phyloP scores from a whole-genome alignment of 2,329 filamentous ascomycete species.

The Stagonosporopsis rhizophila region DNA sequence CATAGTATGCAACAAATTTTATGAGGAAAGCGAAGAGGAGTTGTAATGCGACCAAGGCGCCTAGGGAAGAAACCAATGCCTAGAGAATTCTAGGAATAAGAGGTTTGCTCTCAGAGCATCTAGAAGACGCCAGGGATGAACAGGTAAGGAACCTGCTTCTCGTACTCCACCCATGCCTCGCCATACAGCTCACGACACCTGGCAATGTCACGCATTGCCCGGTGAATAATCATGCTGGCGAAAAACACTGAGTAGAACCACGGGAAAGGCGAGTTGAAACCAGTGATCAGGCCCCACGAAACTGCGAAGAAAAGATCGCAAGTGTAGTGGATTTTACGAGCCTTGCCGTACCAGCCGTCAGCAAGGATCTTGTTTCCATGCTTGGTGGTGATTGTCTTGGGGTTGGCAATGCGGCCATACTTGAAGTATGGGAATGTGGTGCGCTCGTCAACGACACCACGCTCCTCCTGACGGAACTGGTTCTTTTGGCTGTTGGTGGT shows the following conservation, averaged over 20 bases:
- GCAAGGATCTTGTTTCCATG: slow-evolving; percentile 79
- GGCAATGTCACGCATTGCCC: slow-evolving; percentile 76
- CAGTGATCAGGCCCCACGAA: slow-evolving; percentile 81
- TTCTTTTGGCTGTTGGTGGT: slow-evolving; percentile 95
- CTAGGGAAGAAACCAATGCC: background rate
- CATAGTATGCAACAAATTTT: slow-evolving; percentile 16
- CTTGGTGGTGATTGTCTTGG: slow-evolving; percentile 75
- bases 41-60: slow-evolving; percentile 15
- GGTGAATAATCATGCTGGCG: slow-evolving; percentile 78
- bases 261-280: slow-evolving; percentile 81
- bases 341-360: slow-evolving; percentile 80
- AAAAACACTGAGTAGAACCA: slow-evolving; percentile 93
- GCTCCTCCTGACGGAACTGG: slow-evolving; percentile 81
- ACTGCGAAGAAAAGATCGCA: slow-evolving; percentile 81
- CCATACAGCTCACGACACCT: slow-evolving; percentile 81
- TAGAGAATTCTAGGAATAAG: background rate
- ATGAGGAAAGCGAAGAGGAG: slow-evolving; percentile 2
- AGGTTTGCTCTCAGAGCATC: background rate
- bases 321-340: slow-evolving; percentile 82
- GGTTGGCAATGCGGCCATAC: slow-evolving; percentile 83
- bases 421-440: slow-evolving; percentile 90
- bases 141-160: slow-evolving; percentile 78
- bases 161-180: slow-evolving; percentile 81
- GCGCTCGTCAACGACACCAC: slow-evolving; percentile 71
- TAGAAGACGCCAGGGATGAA: slow-evolving; percentile 69